Evolutionary conservation across 352 stramenopile species (phyloP).

Genomic region (Globisporangium abappressorium): DNA sequence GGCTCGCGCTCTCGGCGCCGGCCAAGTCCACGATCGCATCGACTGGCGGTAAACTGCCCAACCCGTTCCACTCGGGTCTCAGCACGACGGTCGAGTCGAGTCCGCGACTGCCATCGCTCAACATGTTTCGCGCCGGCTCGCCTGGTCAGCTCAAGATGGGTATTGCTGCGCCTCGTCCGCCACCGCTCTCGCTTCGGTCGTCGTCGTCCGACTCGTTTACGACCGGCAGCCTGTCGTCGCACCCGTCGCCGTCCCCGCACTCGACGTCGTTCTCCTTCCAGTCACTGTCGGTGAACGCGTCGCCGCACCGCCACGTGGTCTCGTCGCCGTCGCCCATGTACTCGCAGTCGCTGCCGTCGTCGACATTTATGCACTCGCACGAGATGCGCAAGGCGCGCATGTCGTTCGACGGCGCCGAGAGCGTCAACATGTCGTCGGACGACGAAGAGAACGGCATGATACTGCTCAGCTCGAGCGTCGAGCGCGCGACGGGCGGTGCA

Average conservation of each 20-base stretch:
- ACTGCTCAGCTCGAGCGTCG: constrained; percentile 70
- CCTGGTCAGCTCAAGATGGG: constrained; percentile 61
- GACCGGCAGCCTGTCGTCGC: constrained; percentile 28
- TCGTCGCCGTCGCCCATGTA: constrained; percentile 36
- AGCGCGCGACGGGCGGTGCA: constrained; percentile 26
- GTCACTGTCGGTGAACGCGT: constrained; percentile 29
- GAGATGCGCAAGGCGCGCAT: constrained; percentile 31
- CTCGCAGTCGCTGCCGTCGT: constrained; percentile 69
- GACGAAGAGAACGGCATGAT: constrained; percentile 70
- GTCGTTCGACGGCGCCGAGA: constrained; percentile 64
- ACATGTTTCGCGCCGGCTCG: constrained; percentile 64
- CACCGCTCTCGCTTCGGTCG: constrained; percentile 55
- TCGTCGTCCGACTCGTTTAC: constrained; percentile 55
- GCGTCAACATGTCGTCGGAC: constrained; percentile 61
- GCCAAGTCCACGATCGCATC: constrained; percentile 35
- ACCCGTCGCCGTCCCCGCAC: constrained; percentile 28
- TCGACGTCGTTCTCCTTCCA: constrained; percentile 47
- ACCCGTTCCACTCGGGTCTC: constrained; percentile 43
- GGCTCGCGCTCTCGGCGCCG: constrained; percentile 65
- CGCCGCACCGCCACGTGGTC: constrained; percentile 18
- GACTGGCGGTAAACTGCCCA: constrained; percentile 32
- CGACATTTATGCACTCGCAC: constrained; percentile 63
- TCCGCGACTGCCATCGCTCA: constrained; percentile 64
- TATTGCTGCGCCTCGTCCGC: constrained; percentile 46
- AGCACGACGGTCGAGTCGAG: constrained; percentile 57